These are phyloP conservation scores for Colletotrichum karsti DNA, from an alignment of 2,329 filamentous ascomycete genomes.

Conservation along the genomic window DNA sequence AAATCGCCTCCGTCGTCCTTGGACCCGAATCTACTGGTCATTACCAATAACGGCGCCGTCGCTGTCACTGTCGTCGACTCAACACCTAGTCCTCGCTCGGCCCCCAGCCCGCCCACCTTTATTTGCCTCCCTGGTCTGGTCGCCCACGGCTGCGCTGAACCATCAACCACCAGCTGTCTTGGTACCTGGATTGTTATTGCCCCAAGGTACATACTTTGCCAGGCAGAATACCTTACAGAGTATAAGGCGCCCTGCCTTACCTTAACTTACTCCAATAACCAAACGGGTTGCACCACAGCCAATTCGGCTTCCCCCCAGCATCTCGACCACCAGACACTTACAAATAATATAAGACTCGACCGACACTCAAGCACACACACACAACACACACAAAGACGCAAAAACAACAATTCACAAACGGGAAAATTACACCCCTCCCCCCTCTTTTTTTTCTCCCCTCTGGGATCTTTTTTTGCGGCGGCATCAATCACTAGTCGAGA, in stretches of 20 bases:
- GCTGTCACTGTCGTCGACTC: slow-evolving; percentile 10
- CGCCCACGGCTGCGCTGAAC: slow-evolving; percentile 1
- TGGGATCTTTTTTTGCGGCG: slow-evolving; percentile 7
- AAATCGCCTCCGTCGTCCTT: slow-evolving; percentile 9
- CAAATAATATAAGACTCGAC: no score
- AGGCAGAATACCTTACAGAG: no score
- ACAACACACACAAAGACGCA: background rate
- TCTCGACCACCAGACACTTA: background rate
- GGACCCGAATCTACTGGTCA: slow-evolving; percentile 12
- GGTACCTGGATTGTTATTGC: background rate
- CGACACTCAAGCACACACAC: no score
- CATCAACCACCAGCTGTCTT: background rate
- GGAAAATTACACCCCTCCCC: background rate
- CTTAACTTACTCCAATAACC: background rate
- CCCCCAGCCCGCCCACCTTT: slow-evolving; percentile 23
- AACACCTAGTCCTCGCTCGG: slow-evolving; percentile 9
- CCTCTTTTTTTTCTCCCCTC: background rate
- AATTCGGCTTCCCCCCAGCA: background rate
- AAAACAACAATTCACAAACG: background rate
- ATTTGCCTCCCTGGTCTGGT: slow-evolving; percentile 23
- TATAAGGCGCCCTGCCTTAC: no score
- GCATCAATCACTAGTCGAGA: slow-evolving; percentile 23
- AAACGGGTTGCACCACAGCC: background rate
- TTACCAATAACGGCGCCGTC: slow-evolving; percentile 21
- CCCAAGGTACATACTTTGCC: no score